Percentiles rank a stretch among this genome's conserved stretches.
Conservation (phyloP, 2,329 filamentous ascomycete species). For the Colletotrichum liaoningense region DNA sequence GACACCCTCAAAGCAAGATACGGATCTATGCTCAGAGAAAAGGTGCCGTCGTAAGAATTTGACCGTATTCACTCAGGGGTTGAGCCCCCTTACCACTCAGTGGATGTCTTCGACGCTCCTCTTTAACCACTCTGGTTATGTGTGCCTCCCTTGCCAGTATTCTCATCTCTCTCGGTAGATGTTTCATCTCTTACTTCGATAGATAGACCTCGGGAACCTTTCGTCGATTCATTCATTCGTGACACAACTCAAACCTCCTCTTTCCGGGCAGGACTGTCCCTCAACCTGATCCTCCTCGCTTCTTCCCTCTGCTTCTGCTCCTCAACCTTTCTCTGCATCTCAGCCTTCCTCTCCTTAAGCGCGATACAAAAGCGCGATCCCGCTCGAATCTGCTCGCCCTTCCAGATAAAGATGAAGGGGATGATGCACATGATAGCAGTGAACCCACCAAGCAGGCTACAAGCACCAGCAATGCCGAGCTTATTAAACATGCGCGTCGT, state of each 20-base stretch:
- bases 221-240: not conserved
- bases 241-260: not conserved
- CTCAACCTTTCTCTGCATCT: slow-evolving; percentile 54
- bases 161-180: not conserved
- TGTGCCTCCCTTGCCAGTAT: not conserved
- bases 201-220: no score
- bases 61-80: not conserved
- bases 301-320: slow-evolving; percentile 46
- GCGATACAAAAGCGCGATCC: slow-evolving; percentile 72
- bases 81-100: not conserved
- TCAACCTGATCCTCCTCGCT: not conserved
- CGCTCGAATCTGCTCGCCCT: slow-evolving; percentile 64
- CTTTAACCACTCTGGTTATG: not conserved
- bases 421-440: slow-evolving; percentile 62
- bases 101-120: not conserved
- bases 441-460: slow-evolving; percentile 62
- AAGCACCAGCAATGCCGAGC: slow-evolving; percentile 62
- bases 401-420: slow-evolving; percentile 66
- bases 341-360: slow-evolving; percentile 62
- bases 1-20: not conserved
- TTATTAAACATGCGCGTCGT: slow-evolving; percentile 60
- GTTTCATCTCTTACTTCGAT: no score
- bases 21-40: not conserved
- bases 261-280: not conserved
- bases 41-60: not conserved